These are phyloP conservation scores for Mytilinidion resinicola DNA, from an alignment of 495 filamentous ascomycete species.

Conservation along the genomic window DNA sequence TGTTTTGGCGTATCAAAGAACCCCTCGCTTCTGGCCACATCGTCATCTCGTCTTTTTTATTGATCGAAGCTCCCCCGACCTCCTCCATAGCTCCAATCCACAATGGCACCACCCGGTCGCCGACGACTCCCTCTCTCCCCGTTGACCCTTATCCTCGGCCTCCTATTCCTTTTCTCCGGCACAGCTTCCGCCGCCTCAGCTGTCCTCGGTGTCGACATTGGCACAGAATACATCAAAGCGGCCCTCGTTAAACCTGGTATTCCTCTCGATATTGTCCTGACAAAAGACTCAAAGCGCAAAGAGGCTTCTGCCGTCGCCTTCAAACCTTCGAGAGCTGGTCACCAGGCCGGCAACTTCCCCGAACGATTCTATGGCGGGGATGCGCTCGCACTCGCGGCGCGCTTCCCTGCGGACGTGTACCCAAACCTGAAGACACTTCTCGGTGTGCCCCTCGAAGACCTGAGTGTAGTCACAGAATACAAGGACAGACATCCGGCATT, in stretches of 20 bases:
- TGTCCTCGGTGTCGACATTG: conserved; percentile 88
- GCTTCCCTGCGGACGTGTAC: conserved; percentile 90
- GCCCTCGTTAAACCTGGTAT: conserved; percentile 95
- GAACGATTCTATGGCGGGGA: conserved; percentile 89
- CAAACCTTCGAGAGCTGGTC: conserved; percentile 61
- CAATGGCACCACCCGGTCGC: conserved; percentile 48
- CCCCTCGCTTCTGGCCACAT: conserved; percentile 1
- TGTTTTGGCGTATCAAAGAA: background rate
- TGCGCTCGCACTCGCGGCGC: conserved; percentile 75
- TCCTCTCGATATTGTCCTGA: conserved; percentile 95
- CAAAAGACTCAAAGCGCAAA: conserved; percentile 97
- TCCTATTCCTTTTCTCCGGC: conserved; percentile 51
- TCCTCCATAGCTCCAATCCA: conserved; percentile 7
- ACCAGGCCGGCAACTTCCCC: conserved; percentile 59
- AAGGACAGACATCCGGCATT: conserved; percentile 65
- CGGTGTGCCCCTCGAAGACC: conserved; percentile 55
- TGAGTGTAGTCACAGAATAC: conserved; percentile 58
- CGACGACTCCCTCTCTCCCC: conserved; percentile 36
- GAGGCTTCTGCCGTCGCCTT: conserved; percentile 88
- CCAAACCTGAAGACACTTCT: conserved; percentile 84
- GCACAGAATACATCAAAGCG: conserved; percentile 96
- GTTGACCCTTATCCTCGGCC: conserved; percentile 40
- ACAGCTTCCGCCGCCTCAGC: conserved; percentile 52
- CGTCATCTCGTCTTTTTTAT: background rate
- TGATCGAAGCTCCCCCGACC: background rate